Evolutionary conservation across 129 eudicot genomes (phyloP).

Genomic region (Scalesia atractyloides): DNA sequence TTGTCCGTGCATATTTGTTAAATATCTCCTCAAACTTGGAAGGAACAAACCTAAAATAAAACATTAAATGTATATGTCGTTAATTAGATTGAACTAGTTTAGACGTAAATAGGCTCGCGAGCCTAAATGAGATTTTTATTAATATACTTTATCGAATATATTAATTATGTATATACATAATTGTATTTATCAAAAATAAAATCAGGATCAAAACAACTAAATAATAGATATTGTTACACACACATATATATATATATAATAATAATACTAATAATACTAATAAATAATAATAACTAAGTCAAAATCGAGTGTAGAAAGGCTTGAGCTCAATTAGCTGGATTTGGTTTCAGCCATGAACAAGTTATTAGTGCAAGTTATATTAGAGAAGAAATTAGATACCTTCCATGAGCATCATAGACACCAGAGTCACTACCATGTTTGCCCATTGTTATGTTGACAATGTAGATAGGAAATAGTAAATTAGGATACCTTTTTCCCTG

Average conservation of each 20-base stretch:
- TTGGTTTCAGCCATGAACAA: too few species aligned
- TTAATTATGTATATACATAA: too few species aligned
- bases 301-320: too few species aligned
- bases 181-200: too few species aligned
- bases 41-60: conserved; percentile 52
- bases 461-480: conserved; percentile 59
- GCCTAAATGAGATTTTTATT: too few species aligned
- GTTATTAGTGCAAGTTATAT: background rate
- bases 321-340: too few species aligned
- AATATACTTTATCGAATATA: too few species aligned
- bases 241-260: too few species aligned
- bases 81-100: background rate
- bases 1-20: conserved; percentile 58
- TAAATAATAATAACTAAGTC: too few species aligned
- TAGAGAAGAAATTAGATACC: conserved; percentile 36
- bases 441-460: conserved; percentile 61
- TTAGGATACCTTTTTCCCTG: conserved; percentile 69
- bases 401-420: conserved; percentile 76
- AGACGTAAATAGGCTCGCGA: background rate
- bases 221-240: too few species aligned
- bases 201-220: too few species aligned
- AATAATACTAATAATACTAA: too few species aligned
- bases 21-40: conserved; percentile 83
- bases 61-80: background rate
- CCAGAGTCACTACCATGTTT: conserved; percentile 87